Evolutionary conservation across 495 filamentous ascomycete genomes (phyloP), one percentile per base, ranked within the genome.

Genomic region (Cairneyella variabilis): DNA sequence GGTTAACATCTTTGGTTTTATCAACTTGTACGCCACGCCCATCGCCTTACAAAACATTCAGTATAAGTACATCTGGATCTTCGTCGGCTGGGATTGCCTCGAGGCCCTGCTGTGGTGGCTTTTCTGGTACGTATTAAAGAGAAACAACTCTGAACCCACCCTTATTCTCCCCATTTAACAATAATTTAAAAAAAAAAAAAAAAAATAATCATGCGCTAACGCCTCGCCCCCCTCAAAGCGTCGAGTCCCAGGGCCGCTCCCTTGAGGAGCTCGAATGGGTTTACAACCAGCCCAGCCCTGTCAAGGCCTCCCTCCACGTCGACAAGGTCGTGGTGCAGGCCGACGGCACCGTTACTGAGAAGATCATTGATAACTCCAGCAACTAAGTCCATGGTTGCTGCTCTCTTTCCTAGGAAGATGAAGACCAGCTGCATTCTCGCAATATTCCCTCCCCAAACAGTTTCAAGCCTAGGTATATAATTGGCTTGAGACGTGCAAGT

Each of bases 251-350:
- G 61, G 73, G 73, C 32, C 72, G 74, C 17, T 75, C 74, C 21
- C 70, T 77, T 48, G 74, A 77, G 59, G 67, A 77, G 62, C 71
- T 77, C 21, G 71, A 76, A 61, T 76, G 71, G 71, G 71, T 77
- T 23, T 77, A 76, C 62, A 53, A 71, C 54, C 73, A 76, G 58
- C 67, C 70, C 34, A 69, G 71, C 57, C 74, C 74, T 11, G 74
- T 77, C 61, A 74, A 72, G 60, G 74, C 73, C 18, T 77, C 74
- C 4, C 66, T 22, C 5, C 41, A 41, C 34, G 32, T 49, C 12
- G 48, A 20, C 34, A 51, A 41, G 20, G 47, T 39, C 34, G 16
- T 51, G 8, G 36, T 40, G 4, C 36, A 28, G 20, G 34, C 17
- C 20, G 32, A 22, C 22, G 44, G 44, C 3, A 48, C 3, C 3